Conservation (phyloP, 345 rosid genomes). For the Populus simonii region DNA sequence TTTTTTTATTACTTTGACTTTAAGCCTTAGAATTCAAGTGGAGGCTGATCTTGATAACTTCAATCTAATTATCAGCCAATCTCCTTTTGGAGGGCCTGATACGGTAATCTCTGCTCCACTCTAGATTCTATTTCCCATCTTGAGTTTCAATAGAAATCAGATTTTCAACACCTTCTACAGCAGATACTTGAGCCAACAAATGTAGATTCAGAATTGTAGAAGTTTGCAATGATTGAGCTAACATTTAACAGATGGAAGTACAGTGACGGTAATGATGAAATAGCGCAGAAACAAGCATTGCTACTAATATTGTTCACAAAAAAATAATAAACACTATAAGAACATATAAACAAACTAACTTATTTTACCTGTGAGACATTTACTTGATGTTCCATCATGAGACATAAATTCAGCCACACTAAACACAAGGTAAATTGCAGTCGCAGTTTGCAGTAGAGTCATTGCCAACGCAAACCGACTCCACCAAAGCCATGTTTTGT, state of each 20-base stretch:
- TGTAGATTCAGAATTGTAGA: not conserved
- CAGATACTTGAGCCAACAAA: not conserved
- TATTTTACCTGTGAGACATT: slow-evolving; percentile 61
- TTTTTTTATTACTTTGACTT: not conserved
- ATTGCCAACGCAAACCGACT: slow-evolving; percentile 55
- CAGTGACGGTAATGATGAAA: not conserved
- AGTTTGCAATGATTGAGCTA: not conserved
- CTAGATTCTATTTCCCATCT: not conserved
- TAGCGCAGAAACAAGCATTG: not conserved
- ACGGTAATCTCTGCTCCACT: not conserved
- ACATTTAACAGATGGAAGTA: not conserved
- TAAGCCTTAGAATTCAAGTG: not conserved
- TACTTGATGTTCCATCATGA: slow-evolving; percentile 36
- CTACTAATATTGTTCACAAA: not conserved
- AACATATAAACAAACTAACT: slow-evolving; percentile 1
- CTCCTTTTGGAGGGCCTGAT: not conserved
- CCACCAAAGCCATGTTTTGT: slow-evolving; percentile 87
- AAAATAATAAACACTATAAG: not conserved
- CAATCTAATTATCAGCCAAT: not conserved
- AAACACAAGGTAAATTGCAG: slow-evolving; percentile 62
- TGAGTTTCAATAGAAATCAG: not conserved
- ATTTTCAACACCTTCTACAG: not conserved
- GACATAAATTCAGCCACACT: slow-evolving; percentile 46
- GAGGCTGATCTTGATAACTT: not conserved
- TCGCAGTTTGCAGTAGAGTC: slow-evolving; percentile 55